Base-by-base conservation (phyloP, 2,329 filamentous ascomycete species). In the Peltaster fructicola region DNA sequence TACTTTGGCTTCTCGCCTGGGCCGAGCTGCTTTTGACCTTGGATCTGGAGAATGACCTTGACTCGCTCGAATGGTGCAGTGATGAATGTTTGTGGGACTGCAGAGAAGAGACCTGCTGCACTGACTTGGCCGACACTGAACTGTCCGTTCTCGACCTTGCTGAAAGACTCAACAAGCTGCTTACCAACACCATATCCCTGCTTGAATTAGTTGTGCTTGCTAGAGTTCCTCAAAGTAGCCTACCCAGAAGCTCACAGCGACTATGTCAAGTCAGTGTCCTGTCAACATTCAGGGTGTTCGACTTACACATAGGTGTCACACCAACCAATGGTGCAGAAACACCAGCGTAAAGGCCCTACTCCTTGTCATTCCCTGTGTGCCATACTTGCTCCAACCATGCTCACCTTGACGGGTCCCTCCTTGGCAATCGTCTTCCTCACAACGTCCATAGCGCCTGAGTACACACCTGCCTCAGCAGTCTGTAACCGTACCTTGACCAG, bases 41-140 rank as follows among this genome's bases (percentile, higher is more conserved):
- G 88, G 39, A 95, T 90, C 54, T 98, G 88, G 1, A 98, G 73
- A 35, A 98, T 82, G 28, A 98, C 85, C 58, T 98, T 98, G 41
- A 98, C 82, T 45, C 88, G 85, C 65, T 98, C 88, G 51, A 98
- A 95, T 32, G 88, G 88, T 4, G 88, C 88, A n/a, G 88, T 95
- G 59, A 98, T 93, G 53, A 80, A 57, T 4, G 88, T 98, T 81
- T 91, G 91, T 44, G 88, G 88, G 31, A 98, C 77, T 32, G 88
- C 88, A 47, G 80, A 91, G 68, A 98, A 90, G 69, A 93, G 93
- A 36, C 88, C 88, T 8, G 88, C 88, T 17, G 80, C 68, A 16
- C 80, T 88, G 54, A 90, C 73, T 53, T 98, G 88, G 20, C 63
- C 76, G 45, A 93, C 82, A 30, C 73, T 71, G 56, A 79, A 80